Base-by-base conservation (phyloP, 2,329 filamentous ascomycete genomes). In the Penicillium expansum region DNA sequence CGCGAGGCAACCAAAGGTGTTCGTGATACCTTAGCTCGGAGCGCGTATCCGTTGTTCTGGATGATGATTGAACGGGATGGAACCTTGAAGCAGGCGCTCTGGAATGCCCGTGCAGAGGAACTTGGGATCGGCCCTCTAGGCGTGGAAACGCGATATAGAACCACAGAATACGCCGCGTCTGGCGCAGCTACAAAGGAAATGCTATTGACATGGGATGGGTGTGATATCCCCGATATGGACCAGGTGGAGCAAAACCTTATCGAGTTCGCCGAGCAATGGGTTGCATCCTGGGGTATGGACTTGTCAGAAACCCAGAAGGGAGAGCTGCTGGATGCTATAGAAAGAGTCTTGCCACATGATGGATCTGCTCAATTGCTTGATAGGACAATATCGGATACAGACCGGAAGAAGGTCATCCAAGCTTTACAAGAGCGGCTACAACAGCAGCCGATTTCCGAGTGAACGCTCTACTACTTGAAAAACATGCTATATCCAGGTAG, bases 1-100 rank as follows among this genome's bases (percentile, higher is more conserved):
- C 80, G 82, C 59, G 80, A 85, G 52, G 89, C 91, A 32, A 96
- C 92, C 0, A 89, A 85, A 67, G 93, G 92, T 1, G 86, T 95
- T 3, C 78, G 90, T 56, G 86, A 91, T 47, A 86, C 90, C 24
- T 69, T 97, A 62, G 81, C 82, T 5, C 77, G 84, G 56, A 89
- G 88, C 68, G 73, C 77, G 37, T 86, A 83, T 77, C 89, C 91
- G 0, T 83, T 96, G 79, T 86, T 86, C 0, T 95, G 78, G 77
- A 71, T 79, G 65, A 71, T 78, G 67, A 71, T 77, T 56, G 74
- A 74, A 57, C 56, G 68, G 50, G 69, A 72, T 50, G 74, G 72
- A 18, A 61, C 56, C 11, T 49, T 80, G 45, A 70, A 68, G 51
- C 78, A 80, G 65, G 70, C 74, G 30, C 60, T 80, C 45, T 80